These are phyloP conservation scores for Phaffomyces antillensis DNA, from an alignment of 805 yeast genomes.

Conservation along the genomic window DNA sequence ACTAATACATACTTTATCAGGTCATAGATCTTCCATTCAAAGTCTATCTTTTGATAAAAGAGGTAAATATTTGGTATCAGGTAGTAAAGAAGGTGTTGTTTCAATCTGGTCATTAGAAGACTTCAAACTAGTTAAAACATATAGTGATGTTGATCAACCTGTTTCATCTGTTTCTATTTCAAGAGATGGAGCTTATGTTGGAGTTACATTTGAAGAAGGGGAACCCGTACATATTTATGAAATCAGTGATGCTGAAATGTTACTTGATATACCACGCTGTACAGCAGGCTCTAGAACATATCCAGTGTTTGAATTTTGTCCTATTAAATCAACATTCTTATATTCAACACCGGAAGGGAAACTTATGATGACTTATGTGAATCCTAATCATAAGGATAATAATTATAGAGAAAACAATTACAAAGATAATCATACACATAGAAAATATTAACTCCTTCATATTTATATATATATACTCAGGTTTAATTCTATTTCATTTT, in stretches of 20 bases:
- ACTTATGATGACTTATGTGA: slow-evolving; percentile 2
- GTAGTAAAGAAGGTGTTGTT: slow-evolving; percentile 51
- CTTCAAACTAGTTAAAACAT: slow-evolving; percentile 31
- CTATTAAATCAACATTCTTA: slow-evolving; percentile 21
- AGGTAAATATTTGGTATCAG: slow-evolving; percentile 44
- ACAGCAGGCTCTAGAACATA: slow-evolving; percentile 14
- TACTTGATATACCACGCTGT: slow-evolving; percentile 14
- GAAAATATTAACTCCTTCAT: not conserved
- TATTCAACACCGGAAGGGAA: slow-evolving; percentile 23
- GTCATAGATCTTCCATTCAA: slow-evolving; percentile 46
- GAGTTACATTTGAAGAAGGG: slow-evolving; percentile 36
- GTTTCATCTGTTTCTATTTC: slow-evolving; percentile 33
- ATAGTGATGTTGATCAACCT: slow-evolving; percentile 37
- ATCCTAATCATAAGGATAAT: too few relatives aligned
- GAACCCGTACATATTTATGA: slow-evolving; percentile 36
- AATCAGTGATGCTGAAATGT: slow-evolving; percentile 19
- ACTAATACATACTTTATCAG: slow-evolving; percentile 22
- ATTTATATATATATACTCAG: not conserved
- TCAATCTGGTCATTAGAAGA: slow-evolving; percentile 41
- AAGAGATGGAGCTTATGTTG: slow-evolving; percentile 40
- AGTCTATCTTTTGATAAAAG: slow-evolving; percentile 43
- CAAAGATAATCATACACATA: not conserved
- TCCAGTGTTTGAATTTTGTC: slow-evolving; percentile 28
- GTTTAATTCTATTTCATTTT: not conserved
- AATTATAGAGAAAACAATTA: too few relatives aligned